Evolutionary conservation across 2,329 filamentous ascomycete genomes (phyloP).

Genomic region (Sphaerulina vaccinii): DNA sequence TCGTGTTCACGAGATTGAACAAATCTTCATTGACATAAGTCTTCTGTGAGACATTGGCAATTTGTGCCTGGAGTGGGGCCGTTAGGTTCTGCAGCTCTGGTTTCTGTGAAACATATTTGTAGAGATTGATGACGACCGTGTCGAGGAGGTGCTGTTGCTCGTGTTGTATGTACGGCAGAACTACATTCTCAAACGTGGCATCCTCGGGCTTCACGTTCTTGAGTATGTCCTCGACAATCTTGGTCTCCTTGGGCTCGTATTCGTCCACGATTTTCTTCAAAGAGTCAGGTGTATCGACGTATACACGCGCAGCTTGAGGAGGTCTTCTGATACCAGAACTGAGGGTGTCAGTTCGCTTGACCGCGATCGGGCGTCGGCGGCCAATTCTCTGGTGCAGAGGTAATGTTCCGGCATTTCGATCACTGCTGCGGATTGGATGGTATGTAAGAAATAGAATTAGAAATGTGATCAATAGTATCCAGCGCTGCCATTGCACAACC

Average conservation of each 20-base stretch:
- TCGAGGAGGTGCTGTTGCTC: slow-evolving; percentile 48
- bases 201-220: slow-evolving; percentile 55
- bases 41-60: slow-evolving; percentile 68
- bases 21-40: slow-evolving; percentile 75
- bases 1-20: slow-evolving; percentile 57
- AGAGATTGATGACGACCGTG: slow-evolving; percentile 51
- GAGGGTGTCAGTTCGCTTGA: neutral
- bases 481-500: no score
- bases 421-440: no score
- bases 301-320: slow-evolving; percentile 1
- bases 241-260: slow-evolving; percentile 42
- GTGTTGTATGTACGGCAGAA: slow-evolving; percentile 65
- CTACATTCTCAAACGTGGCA: slow-evolving; percentile 55
- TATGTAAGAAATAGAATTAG: no score
- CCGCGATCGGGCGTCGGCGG: neutral
- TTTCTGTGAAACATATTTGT: slow-evolving; percentile 46
- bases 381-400: no score
- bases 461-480: no score
- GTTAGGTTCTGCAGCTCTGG: slow-evolving; percentile 44
- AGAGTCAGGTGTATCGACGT: neutral
- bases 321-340: neutral
- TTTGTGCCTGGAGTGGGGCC: slow-evolving; percentile 45
- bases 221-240: slow-evolving; percentile 64
- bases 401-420: no score
- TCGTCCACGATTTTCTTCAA: slow-evolving; percentile 1